Percentiles rank a stretch among this genome's conserved stretches.
Conservation (phyloP, 495 filamentous ascomycete genomes). For the Aspergillus carlsbadensis region DNA sequence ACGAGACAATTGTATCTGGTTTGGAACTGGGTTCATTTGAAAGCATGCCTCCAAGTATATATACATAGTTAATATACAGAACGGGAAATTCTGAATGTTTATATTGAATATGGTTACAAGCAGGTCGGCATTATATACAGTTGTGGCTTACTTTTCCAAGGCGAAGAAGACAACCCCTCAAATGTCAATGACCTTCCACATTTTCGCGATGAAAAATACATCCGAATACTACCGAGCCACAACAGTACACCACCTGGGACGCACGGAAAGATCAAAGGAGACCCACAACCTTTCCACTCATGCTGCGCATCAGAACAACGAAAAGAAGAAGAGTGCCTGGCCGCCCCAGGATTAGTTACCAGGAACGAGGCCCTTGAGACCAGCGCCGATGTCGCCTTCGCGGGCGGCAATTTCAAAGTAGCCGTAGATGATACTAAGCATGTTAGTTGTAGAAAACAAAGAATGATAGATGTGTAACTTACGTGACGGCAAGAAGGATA, state of each 20-base stretch:
- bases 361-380: slow-evolving; percentile 83
- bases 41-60: not conserved
- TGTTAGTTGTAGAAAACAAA: slow-evolving; percentile 11
- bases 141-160: slow-evolving; percentile 21
- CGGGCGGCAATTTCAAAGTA: slow-evolving; percentile 99
- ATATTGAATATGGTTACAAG: slow-evolving; percentile 31
- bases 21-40: too few relatives aligned
- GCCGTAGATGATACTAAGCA: slow-evolving; percentile 86
- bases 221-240: slow-evolving; percentile 20
- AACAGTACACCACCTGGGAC: slow-evolving; percentile 27
- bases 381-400: slow-evolving; percentile 85
- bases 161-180: slow-evolving; percentile 4
- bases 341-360: slow-evolving; percentile 40
- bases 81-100: slow-evolving; percentile 4
- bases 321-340: slow-evolving; percentile 4
- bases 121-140: slow-evolving; percentile 27
- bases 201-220: slow-evolving; percentile 13
- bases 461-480: slow-evolving; percentile 46
- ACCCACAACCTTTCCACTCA: slow-evolving; percentile 30
- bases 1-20: too few relatives aligned
- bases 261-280: slow-evolving; percentile 28
- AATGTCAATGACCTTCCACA: slow-evolving; percentile 17
- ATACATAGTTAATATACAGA: slow-evolving; percentile 3
- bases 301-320: slow-evolving; percentile 35
- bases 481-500: slow-evolving; percentile 98